A percentile compares a stretch with the other conserved stretches of the same genome.
Conservation (phyloP, 768 basidiomycete species). For the Hygrocybe coccinea region DNA sequence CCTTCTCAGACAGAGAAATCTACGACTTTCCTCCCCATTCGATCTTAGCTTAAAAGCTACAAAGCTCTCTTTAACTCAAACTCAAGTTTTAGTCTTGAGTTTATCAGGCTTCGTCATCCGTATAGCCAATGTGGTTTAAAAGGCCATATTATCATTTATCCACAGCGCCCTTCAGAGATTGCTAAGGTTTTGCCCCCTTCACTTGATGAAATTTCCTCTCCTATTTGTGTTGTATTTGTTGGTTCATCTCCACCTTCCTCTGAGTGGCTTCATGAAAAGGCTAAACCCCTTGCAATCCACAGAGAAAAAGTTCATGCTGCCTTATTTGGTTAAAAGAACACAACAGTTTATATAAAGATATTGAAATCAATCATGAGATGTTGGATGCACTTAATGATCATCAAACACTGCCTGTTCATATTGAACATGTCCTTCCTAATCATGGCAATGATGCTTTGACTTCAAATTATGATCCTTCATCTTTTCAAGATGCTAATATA, state of each 20-base stretch:
- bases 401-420: conserved; percentile 23
- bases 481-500: background rate
- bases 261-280: conserved; percentile 31
- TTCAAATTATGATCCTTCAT: conserved; percentile 14
- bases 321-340: conserved; percentile 35
- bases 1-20: too few species aligned
- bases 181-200: conserved; percentile 31
- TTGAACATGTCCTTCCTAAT: conserved; percentile 21
- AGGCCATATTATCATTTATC: conserved; percentile 41
- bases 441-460: conserved; percentile 11
- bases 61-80: too few species aligned
- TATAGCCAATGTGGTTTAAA: conserved; percentile 30
- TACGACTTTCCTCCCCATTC: too few species aligned
- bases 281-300: conserved; percentile 32
- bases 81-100: too few species aligned
- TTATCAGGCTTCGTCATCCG: too few species aligned
- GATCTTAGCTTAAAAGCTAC: too few species aligned
- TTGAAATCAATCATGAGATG: conserved; percentile 21
- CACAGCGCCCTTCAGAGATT: conserved; percentile 29
- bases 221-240: conserved; percentile 40
- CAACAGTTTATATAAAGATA: conserved; percentile 32
- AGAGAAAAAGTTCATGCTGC: conserved; percentile 29
- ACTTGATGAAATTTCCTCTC: conserved; percentile 30
- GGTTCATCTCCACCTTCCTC: conserved; percentile 25
- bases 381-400: conserved; percentile 18